Conservation (phyloP, 768 basidiomycete species). For the Filobasidium wieringae region DNA sequence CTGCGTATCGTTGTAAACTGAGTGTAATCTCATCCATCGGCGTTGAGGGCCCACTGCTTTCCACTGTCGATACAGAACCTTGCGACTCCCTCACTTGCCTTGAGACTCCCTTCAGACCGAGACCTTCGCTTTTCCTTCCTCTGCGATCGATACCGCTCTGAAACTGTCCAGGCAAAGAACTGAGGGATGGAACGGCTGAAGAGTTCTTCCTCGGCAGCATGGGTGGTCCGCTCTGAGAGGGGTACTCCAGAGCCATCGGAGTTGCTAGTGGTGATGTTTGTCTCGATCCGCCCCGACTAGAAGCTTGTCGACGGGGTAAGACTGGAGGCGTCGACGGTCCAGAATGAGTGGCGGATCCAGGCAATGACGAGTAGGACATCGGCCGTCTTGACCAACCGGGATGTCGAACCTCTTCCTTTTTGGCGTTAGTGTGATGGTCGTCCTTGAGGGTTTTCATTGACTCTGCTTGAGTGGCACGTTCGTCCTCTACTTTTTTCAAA, state of each 20-base stretch:
- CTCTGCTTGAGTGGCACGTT: neutral
- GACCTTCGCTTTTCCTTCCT: neutral
- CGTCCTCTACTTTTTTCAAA: neutral
- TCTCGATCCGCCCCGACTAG: neutral
- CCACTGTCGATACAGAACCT: conserved; percentile 27
- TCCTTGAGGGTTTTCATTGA: neutral
- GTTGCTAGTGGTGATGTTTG: neutral
- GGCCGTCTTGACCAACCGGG: neutral
- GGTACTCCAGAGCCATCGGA: neutral
- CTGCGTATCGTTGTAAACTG: neutral
- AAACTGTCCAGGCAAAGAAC: neutral
- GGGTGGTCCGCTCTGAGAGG: neutral
- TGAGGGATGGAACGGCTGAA: neutral
- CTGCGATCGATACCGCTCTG: neutral
- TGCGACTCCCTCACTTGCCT: conserved; percentile 18
- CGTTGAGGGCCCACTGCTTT: conserved; percentile 23
- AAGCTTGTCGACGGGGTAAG: neutral
- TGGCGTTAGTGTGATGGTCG: too few relatives aligned
- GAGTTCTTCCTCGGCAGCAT: neutral
- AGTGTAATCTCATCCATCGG: conserved; percentile 21
- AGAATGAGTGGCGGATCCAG: neutral
- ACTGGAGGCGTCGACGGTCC: neutral
- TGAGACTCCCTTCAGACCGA: neutral
- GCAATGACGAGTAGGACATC: neutral
- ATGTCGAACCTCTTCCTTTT: neutral